These are phyloP conservation scores for Exserohilum turcica DNA, from an alignment of 2,329 filamentous ascomycete genomes.

Conservation along the genomic window DNA sequence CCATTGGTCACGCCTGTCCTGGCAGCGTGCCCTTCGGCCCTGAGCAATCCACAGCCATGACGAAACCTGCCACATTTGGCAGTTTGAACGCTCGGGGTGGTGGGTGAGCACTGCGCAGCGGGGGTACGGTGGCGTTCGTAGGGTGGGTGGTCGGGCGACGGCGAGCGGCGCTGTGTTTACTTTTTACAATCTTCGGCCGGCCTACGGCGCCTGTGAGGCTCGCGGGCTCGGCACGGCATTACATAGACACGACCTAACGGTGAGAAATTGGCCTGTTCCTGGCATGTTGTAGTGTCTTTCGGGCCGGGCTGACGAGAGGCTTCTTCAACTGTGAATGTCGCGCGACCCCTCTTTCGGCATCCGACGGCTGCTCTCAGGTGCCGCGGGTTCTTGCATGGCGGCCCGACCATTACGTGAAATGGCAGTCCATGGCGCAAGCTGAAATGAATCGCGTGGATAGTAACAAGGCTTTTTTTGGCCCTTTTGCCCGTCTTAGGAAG, in stretches of 20 bases:
- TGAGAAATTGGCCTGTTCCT: background rate
- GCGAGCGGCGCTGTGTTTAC: background rate
- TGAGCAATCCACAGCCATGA: conserved; percentile 5
- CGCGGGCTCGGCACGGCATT: background rate
- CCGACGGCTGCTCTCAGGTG: background rate
- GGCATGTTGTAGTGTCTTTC: conserved; percentile 1
- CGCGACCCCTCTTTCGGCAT: background rate
- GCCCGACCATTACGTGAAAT: background rate
- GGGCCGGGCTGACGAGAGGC: background rate
- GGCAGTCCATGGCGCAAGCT: background rate
- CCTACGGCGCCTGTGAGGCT: background rate
- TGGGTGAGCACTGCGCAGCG: conserved; percentile 1
- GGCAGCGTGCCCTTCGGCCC: conserved; percentile 20
- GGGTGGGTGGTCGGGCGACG: background rate
- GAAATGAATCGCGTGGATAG: background rate
- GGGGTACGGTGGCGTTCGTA: background rate
- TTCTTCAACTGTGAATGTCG: background rate
- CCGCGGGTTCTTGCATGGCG: background rate
- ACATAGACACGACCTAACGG: background rate
- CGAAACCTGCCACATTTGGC: conserved; percentile 2
- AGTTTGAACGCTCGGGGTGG: conserved; percentile 1
- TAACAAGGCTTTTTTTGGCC: background rate
- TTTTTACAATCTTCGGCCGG: background rate
- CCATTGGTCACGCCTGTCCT: conserved; percentile 13
- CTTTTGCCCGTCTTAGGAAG: conserved; percentile 9